Base-by-base conservation (phyloP, 257 asterid genomes). In the Craterostigma plantagineum region DNA sequence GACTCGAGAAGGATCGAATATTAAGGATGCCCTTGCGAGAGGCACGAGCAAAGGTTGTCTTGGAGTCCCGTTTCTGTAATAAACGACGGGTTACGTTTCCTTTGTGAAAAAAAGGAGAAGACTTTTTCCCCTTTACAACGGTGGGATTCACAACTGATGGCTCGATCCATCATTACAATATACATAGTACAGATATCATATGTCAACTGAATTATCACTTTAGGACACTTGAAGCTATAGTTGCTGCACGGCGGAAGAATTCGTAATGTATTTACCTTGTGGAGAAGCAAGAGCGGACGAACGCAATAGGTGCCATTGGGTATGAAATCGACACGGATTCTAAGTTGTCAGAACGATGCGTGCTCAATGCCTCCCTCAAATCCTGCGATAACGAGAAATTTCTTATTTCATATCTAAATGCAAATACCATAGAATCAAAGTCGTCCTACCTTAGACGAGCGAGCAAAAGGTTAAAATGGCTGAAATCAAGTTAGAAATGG, bases 41-140 rank as follows among this genome's bases (percentile, higher is more conserved):
- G 95, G 92, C 42, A 90, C 94, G 48, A 90, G 85, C 55, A 90
- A 73, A 63, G 99, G 94, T 55, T 90, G 99, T 51, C 99, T 75
- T 34, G 99, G 99, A 30, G 99, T 83, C 58, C 95, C 95, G 48
- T 90, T 90, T 53, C 96, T 84, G 63, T 30, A 45, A 10, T 39
- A 44, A 50, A 53, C n/a, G n/a, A n/a, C n/a, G n/a, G n/a, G n/a
- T n/a, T n/a, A n/a, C n/a, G n/a, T n/a, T n/a, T n/a, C n/a, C n/a
- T n/a, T n/a, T n/a, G n/a, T n/a, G n/a, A n/a, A n/a, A n/a, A n/a
- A n/a, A n/a, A 23, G 30, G 30, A 23, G 30, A 23, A 23, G 30
- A 2, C 30, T 23, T 23, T 23, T 23, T 23, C 6, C 30, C 30
- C 30, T 23, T 23, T 23, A 23, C 30, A 23, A 23, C 30, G 30